Conservation (phyloP, 768 basidiomycete genomes). For the Mycena vitilis region DNA sequence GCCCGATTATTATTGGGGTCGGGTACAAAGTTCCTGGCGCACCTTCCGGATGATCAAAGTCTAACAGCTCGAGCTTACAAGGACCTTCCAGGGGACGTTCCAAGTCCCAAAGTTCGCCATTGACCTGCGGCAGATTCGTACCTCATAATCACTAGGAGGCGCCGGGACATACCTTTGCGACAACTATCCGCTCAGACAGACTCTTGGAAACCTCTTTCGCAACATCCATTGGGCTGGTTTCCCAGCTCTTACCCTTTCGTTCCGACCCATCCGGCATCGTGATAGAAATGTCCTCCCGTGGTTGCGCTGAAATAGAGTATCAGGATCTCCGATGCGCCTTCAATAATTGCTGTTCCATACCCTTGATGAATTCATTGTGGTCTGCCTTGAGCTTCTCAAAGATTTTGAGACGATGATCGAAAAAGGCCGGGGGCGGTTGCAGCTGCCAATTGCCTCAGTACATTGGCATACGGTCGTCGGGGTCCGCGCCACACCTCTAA, state of each 20-base stretch:
- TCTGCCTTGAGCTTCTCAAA: slow-evolving; percentile 90
- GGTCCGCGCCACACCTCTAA: slow-evolving; percentile 64
- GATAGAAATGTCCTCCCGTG: slow-evolving; percentile 84
- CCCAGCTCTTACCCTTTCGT: slow-evolving; percentile 91
- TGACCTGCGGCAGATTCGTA: slow-evolving; percentile 62
- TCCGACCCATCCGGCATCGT: slow-evolving; percentile 90
- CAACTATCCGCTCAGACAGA: slow-evolving; percentile 89
- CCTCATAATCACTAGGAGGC: not conserved
- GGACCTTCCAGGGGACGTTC: slow-evolving; percentile 92
- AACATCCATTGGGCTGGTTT: slow-evolving; percentile 92
- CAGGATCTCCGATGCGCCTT: not conserved
- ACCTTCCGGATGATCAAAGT: slow-evolving; percentile 95
- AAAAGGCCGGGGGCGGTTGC: slow-evolving; percentile 85
- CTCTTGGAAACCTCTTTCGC: slow-evolving; percentile 90
- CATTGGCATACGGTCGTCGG: slow-evolving; percentile 12
- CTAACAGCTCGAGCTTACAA: slow-evolving; percentile 84
- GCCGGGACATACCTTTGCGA: slow-evolving; percentile 78
- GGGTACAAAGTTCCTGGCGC: slow-evolving; percentile 15
- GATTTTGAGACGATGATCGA: slow-evolving; percentile 90
- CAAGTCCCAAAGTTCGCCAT: slow-evolving; percentile 92
- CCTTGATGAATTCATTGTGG: slow-evolving; percentile 82
- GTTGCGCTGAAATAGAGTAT: slow-evolving; percentile 64
- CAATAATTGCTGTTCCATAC: slow-evolving; percentile 50
- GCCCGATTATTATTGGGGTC: not conserved
- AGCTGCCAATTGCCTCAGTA: slow-evolving; percentile 59